These are phyloP conservation scores for Calophaca sinica DNA, from an alignment of 306 rosid genomes.

Conservation along the genomic window DNA sequence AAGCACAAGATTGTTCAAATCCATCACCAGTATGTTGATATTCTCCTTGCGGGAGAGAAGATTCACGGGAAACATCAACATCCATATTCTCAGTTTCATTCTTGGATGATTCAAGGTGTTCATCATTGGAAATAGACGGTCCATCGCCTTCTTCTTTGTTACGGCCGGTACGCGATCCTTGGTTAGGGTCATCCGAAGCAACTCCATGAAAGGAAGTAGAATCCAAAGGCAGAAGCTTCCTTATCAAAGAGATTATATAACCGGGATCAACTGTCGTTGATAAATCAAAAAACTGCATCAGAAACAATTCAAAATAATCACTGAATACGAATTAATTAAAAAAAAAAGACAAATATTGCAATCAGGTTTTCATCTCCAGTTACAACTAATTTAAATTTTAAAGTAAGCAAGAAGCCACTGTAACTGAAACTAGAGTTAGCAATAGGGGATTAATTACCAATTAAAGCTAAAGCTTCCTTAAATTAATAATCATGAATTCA, in stretches of 20 bases:
- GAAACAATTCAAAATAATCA: slow-evolving; percentile 37
- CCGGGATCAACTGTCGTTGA: slow-evolving; percentile 94
- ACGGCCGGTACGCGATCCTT: slow-evolving; percentile 22
- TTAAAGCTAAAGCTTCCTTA: neutral
- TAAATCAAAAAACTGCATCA: slow-evolving; percentile 82
- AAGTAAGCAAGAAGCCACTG: neutral
- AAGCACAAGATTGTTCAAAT: slow-evolving; percentile 33
- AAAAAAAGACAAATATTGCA: neutral
- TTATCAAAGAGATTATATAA: slow-evolving; percentile 83
- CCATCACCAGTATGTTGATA: slow-evolving; percentile 25
- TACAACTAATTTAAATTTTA: neutral
- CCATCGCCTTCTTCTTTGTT: slow-evolving; percentile 45
- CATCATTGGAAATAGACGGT: slow-evolving; percentile 38
- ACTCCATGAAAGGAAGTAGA: slow-evolving; percentile 40
- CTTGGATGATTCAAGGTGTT: neutral
- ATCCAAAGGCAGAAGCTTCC: slow-evolving; percentile 75
- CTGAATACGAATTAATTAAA: neutral
- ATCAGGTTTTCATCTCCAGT: slow-evolving; percentile 1
- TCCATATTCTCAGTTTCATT: slow-evolving; percentile 56
- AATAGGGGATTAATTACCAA: neutral
- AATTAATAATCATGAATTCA: neutral
- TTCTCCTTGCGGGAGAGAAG: slow-evolving; percentile 43
- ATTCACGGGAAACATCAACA: slow-evolving; percentile 52
- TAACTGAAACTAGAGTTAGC: neutral
- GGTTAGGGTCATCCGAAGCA: slow-evolving; percentile 36